Evolutionary conservation across 495 filamentous ascomycete genomes (phyloP).

Genomic region (Xylaria sp.): DNA sequence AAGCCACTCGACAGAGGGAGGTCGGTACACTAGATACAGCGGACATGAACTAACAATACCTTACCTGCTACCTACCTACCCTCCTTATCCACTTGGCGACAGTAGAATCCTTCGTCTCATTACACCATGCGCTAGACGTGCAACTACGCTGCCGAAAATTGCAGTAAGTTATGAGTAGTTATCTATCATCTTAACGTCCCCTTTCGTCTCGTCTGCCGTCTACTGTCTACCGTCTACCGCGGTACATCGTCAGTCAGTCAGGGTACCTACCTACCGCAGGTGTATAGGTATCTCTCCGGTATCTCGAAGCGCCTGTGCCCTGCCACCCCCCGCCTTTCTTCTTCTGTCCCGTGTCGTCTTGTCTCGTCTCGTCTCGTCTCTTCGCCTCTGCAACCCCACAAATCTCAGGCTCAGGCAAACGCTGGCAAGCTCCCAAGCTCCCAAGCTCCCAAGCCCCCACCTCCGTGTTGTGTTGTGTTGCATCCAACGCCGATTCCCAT

Average conservation of each 20-base stretch:
- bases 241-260: neutral
- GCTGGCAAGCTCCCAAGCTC: neutral
- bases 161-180: slow-evolving; percentile 5
- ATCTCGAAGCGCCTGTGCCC: neutral
- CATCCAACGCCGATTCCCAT: slow-evolving; percentile 5
- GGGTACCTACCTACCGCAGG: neutral
- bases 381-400: slow-evolving; percentile 15
- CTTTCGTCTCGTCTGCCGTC: neutral
- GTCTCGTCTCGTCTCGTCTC: neutral
- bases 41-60: neutral
- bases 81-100: neutral
- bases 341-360: neutral
- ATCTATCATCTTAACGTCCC: slow-evolving; percentile 14
- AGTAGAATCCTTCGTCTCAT: slow-evolving; percentile 6
- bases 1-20: neutral
- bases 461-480: neutral
- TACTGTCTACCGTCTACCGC: too few species aligned
- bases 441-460: neutral
- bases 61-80: too few species aligned
- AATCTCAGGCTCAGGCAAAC: neutral
- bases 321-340: neutral
- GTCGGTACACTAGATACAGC: neutral
- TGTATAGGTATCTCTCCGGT: neutral
- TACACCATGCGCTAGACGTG: neutral
- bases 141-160: neutral